These are phyloP conservation scores for Hippophae rhamnoides DNA, from an alignment of 306 rosid genomes.

Conservation along the genomic window DNA sequence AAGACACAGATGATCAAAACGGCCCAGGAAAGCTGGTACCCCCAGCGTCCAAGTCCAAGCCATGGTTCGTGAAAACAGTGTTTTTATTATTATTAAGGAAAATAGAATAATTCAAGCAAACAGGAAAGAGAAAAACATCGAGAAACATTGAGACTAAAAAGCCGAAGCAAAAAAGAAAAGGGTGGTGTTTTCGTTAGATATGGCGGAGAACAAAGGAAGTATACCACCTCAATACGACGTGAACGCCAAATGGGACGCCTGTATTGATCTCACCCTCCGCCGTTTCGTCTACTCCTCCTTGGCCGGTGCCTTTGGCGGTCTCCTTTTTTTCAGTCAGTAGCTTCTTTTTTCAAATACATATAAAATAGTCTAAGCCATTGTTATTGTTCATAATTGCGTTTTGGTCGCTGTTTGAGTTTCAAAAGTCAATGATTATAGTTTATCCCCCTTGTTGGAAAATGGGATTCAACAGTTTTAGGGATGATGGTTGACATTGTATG, in stretches of 20 bases:
- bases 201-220: conserved; percentile 25
- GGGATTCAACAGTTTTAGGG: background rate
- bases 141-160: background rate
- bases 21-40: too few species aligned
- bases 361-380: background rate
- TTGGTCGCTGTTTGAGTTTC: background rate
- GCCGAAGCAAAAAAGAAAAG: background rate
- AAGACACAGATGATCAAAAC: too few species aligned
- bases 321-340: conserved; percentile 40
- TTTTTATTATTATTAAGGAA: too few species aligned
- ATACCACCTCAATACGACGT: conserved; percentile 33
- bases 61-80: too few species aligned
- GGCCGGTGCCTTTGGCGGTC: conserved; percentile 41
- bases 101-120: too few species aligned
- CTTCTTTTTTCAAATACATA: background rate
- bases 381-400: background rate
- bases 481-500: background rate
- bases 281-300: conserved; percentile 53
- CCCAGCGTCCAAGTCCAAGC: too few species aligned
- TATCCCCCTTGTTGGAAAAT: background rate
- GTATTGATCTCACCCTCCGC: conserved; percentile 45
- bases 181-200: background rate
- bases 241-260: conserved; percentile 47
- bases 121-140: too few species aligned
- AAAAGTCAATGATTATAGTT: background rate